Conservation (phyloP, 2,329 filamentous ascomycete genomes). For the Pseudogymnoascus sp. region DNA sequence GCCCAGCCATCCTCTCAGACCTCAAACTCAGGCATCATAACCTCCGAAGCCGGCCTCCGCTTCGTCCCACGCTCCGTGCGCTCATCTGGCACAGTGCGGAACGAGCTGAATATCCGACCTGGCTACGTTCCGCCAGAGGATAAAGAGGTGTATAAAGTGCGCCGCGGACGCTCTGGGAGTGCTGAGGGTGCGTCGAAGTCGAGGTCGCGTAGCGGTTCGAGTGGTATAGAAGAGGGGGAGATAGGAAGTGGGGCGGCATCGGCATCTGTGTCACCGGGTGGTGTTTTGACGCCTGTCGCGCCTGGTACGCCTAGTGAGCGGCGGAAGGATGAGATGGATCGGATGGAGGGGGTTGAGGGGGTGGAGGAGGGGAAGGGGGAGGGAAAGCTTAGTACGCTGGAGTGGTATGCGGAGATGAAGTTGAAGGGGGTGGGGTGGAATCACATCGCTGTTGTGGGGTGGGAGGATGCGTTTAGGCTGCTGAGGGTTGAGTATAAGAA, state of each 20-base stretch:
- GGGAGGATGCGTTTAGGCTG: conserved; percentile 25
- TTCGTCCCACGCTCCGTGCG: conserved; percentile 78
- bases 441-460: conserved; percentile 39
- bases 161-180: conserved; percentile 23
- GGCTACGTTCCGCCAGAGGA: conserved; percentile 90
- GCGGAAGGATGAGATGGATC: neutral
- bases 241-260: neutral
- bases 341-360: neutral
- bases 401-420: conserved; percentile 43
- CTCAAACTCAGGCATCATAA: conserved; percentile 57
- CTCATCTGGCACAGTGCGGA: conserved; percentile 74
- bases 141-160: conserved; percentile 85
- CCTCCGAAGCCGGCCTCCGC: conserved; percentile 63
- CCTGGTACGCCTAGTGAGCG: neutral
- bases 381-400: conserved; percentile 28
- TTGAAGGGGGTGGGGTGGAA: conserved; percentile 40
- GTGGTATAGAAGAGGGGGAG: neutral
- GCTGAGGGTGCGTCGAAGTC: neutral
- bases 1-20: neutral
- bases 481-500: conserved; percentile 7
- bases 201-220: neutral
- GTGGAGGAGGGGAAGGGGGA: neutral
- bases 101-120: conserved; percentile 80
- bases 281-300: neutral
- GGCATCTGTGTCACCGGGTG: neutral